These are phyloP conservation scores for Wilcoxina mikolae DNA, from an alignment of 495 filamentous ascomycete genomes.

Conservation along the genomic window DNA sequence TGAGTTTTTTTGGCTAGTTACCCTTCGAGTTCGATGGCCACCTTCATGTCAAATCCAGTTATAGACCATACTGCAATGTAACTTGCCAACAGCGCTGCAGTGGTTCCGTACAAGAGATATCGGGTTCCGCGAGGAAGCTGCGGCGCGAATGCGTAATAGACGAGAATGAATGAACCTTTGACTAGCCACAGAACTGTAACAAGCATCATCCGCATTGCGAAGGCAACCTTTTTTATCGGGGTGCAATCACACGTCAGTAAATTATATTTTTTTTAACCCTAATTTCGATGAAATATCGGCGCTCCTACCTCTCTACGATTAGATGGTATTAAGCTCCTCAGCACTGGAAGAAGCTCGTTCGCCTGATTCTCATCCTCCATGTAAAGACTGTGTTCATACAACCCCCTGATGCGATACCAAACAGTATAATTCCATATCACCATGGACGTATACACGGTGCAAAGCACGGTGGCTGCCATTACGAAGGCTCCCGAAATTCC, in stretches of 20 bases:
- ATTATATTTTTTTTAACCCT: neutral
- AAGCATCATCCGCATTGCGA: conserved; percentile 8
- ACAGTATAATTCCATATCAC: conserved; percentile 9
- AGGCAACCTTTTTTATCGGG: neutral
- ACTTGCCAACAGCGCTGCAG: neutral
- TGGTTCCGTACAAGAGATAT: neutral
- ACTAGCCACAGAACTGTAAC: conserved; percentile 8
- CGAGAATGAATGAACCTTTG: conserved; percentile 1
- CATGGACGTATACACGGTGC: conserved; percentile 6
- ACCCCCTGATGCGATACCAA: conserved; percentile 3
- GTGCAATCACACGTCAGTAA: neutral
- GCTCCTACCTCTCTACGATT: neutral
- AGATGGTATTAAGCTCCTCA: neutral
- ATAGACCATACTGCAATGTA: conserved; percentile 1
- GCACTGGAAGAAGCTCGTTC: neutral
- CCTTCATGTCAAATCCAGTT: neutral
- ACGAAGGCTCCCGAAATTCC: conserved; percentile 1
- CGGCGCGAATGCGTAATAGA: conserved; percentile 4
- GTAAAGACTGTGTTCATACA: neutral
- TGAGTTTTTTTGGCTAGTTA: neutral
- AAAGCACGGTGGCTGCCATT: neutral
- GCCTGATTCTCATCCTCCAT: neutral
- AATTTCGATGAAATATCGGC: neutral
- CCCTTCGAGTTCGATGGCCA: conserved; percentile 1
- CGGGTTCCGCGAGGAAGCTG: neutral